phyloP scores from a whole-genome alignment of 306 rosid species.

The Inga oerstediana region DNA sequence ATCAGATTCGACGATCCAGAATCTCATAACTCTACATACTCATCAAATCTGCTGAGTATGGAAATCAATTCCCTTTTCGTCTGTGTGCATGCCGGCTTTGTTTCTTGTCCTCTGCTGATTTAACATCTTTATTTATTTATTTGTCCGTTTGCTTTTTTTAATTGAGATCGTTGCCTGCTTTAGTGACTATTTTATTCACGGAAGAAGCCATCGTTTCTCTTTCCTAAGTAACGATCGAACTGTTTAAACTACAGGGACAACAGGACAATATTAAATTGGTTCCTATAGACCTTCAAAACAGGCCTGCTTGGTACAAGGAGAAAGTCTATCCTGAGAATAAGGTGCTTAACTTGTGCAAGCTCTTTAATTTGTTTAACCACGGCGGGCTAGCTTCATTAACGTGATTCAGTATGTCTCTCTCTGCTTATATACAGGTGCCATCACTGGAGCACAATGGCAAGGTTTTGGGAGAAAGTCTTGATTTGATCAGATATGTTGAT shows the following conservation, averaged over 20 bases:
- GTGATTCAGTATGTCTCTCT: neutral
- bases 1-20: too few species aligned
- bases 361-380: neutral
- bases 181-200: neutral
- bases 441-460: slow-evolving; percentile 88
- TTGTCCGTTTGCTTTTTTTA: neutral
- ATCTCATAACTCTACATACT: too few species aligned
- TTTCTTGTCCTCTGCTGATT: neutral
- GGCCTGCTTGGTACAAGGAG: slow-evolving; percentile 95
- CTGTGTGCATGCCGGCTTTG: neutral
- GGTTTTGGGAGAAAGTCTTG: slow-evolving; percentile 86
- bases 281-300: slow-evolving; percentile 57
- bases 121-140: neutral
- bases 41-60: too few species aligned
- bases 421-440: slow-evolving; percentile 58
- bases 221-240: neutral
- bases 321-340: slow-evolving; percentile 77
- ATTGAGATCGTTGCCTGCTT: neutral
- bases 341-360: slow-evolving; percentile 34
- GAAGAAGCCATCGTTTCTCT: neutral
- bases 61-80: too few species aligned
- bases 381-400: neutral
- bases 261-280: slow-evolving; percentile 73
- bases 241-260: slow-evolving; percentile 55
- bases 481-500: slow-evolving; percentile 76